A percentile compares a stretch with the other conserved stretches of the same genome.
Evolutionary conservation across 306 rosid genomes (phyloP).

Genomic region (Acmispon strigosus): DNA sequence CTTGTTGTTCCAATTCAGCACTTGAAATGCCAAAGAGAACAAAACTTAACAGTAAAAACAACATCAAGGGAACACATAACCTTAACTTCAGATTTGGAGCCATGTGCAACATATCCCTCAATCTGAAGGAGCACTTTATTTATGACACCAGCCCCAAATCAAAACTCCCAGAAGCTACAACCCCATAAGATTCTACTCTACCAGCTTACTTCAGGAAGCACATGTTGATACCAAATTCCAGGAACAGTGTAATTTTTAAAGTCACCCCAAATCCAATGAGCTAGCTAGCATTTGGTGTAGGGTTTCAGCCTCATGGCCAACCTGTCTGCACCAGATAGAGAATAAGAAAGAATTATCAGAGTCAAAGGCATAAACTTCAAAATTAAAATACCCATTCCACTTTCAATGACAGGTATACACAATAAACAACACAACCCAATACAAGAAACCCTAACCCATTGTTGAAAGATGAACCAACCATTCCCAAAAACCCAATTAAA

Average conservation of each 20-base stretch:
- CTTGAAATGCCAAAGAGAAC: slow-evolving; percentile 35
- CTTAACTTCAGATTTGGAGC: slow-evolving; percentile 37
- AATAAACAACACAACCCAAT: background rate
- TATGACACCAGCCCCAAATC: slow-evolving; percentile 35
- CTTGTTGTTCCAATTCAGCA: slow-evolving; percentile 48
- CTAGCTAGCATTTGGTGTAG: slow-evolving; percentile 9
- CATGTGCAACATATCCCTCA: slow-evolving; percentile 22
- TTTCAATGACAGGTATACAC: background rate
- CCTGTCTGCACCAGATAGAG: slow-evolving; percentile 18
- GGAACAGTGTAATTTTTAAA: slow-evolving; percentile 1
- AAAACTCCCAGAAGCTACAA: slow-evolving; percentile 30
- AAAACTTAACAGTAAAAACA: slow-evolving; percentile 33
- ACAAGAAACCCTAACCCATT: background rate
- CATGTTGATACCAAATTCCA: background rate
- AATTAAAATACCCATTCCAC: background rate
- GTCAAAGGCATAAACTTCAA: background rate
- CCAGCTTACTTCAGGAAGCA: slow-evolving; percentile 10
- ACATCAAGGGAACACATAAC: slow-evolving; percentile 21
- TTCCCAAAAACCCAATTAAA: slow-evolving; percentile 19
- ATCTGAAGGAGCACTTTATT: slow-evolving; percentile 9
- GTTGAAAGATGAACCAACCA: background rate
- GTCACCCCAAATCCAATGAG: slow-evolving; percentile 22
- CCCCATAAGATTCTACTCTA: slow-evolving; percentile 17
- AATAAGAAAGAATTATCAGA: background rate
- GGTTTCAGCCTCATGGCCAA: slow-evolving; percentile 15